These are phyloP conservation scores for Cornus controversa DNA, from an alignment of 148 eudicot genomes.

Conservation along the genomic window DNA sequence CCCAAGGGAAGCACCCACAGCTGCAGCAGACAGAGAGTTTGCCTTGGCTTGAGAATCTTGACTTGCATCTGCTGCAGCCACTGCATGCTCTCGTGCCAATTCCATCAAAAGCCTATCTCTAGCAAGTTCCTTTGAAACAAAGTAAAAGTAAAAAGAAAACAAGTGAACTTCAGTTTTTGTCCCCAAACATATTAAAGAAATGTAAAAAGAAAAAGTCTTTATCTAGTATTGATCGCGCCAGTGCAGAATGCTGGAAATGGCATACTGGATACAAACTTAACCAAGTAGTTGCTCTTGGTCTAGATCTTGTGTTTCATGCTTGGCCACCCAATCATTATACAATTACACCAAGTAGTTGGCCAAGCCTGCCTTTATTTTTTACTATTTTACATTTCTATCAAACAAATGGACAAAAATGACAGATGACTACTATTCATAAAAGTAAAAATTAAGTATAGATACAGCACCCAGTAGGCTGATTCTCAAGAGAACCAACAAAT, in stretches of 20 bases:
- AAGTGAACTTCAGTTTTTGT: background rate
- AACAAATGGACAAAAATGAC: too few species aligned
- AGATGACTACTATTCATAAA: too few species aligned
- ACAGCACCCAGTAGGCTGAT: background rate
- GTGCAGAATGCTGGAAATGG: too few species aligned
- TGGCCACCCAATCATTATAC: too few species aligned
- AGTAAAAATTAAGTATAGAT: too few species aligned
- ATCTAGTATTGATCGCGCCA: too few species aligned
- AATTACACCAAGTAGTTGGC: too few species aligned
- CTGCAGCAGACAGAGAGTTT: slow-evolving; percentile 68
- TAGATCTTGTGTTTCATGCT: too few species aligned
- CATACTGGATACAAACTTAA: background rate
- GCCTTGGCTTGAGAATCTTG: slow-evolving; percentile 58
- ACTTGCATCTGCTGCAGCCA: slow-evolving; percentile 39
- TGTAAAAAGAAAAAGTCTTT: background rate
- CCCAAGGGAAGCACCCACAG: slow-evolving; percentile 90
- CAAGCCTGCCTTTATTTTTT: too few species aligned
- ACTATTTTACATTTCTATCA: too few species aligned
- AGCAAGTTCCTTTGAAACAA: slow-evolving; percentile 57
- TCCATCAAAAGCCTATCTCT: slow-evolving; percentile 64
- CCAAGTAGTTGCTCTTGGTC: too few species aligned
- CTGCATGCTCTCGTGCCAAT: slow-evolving; percentile 50
- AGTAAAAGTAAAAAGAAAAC: background rate
- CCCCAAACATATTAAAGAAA: background rate
- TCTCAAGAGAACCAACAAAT: background rate